Evolutionary conservation across 2,329 filamentous ascomycete species (phyloP).

Genomic region (Epichloe bromicola): DNA sequence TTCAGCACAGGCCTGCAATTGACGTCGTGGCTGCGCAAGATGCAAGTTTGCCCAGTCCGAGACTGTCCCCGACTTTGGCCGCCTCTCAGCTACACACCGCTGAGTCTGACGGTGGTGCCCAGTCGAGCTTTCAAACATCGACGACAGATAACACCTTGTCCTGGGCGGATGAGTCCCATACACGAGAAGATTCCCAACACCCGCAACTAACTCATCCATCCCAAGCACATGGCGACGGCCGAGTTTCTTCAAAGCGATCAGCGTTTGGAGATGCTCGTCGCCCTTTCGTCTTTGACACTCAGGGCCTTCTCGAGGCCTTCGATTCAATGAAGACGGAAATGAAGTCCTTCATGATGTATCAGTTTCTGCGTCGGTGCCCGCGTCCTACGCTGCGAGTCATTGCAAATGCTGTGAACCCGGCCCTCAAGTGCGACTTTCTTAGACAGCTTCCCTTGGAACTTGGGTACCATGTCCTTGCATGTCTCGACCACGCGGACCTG

Average conservation of each 20-base stretch:
- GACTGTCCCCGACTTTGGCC: slow-evolving; percentile 80
- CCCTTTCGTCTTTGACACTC: slow-evolving; percentile 59
- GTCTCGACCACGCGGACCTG: slow-evolving; percentile 73
- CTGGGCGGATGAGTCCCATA: slow-evolving; percentile 30
- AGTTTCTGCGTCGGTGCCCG: slow-evolving; percentile 76
- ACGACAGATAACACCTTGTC: slow-evolving; percentile 15
- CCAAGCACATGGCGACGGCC: slow-evolving; percentile 11
- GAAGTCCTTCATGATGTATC: slow-evolving; percentile 95
- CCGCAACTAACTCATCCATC: slow-evolving; percentile 7
- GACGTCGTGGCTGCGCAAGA: slow-evolving; percentile 68
- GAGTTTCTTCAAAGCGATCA: not conserved
- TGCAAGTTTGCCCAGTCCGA: slow-evolving; percentile 86
- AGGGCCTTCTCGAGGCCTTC: slow-evolving; percentile 75
- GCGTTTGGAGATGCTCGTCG: slow-evolving; percentile 3
- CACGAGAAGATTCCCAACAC: slow-evolving; percentile 15
- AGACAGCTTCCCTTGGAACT: slow-evolving; percentile 74
- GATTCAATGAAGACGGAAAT: slow-evolving; percentile 83
- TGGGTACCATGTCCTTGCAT: slow-evolving; percentile 74
- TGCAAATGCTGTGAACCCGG: slow-evolving; percentile 82
- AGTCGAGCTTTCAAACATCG: slow-evolving; percentile 20
- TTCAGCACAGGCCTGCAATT: slow-evolving; percentile 40
- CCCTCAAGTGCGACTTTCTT: slow-evolving; percentile 88
- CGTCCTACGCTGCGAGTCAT: slow-evolving; percentile 83
- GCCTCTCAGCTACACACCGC: slow-evolving; percentile 43
- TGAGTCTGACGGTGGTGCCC: slow-evolving; percentile 29